A percentile compares a stretch with the other conserved stretches of the same genome.
phyloP scores from a whole-genome alignment of 257 asterid species.

The Solanum piurae region DNA sequence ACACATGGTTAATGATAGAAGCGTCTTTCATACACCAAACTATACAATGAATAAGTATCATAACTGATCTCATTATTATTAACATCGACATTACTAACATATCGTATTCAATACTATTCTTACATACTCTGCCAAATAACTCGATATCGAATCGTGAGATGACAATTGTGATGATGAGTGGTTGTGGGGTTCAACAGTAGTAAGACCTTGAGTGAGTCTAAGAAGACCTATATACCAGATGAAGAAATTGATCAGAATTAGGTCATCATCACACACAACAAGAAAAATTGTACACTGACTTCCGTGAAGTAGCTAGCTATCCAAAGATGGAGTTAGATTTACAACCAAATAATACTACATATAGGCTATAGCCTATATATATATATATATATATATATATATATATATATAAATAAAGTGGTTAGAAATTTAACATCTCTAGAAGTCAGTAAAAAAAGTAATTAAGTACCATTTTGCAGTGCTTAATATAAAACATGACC shows the following conservation, averaged over 20 bases:
- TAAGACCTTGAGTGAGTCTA: neutral
- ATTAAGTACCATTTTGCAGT: neutral
- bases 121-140: neutral
- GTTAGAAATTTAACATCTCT: neutral
- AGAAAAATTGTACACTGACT: conserved; percentile 18
- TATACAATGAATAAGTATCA: too few species aligned
- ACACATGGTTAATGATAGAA: too few species aligned
- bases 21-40: too few species aligned
- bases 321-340: conserved; percentile 13
- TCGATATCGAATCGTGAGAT: neutral
- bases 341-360: conserved; percentile 15
- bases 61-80: too few species aligned
- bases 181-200: neutral
- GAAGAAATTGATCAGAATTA: conserved; percentile 3
- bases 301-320: conserved; percentile 5
- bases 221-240: neutral
- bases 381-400: neutral
- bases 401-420: neutral
- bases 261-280: conserved; percentile 12
- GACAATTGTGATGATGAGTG: neutral
- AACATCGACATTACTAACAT: too few species aligned
- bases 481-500: conserved; percentile 8
- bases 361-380: neutral
- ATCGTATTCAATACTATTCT: too few species aligned
- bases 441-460: conserved; percentile 8